These are phyloP conservation scores for Diatrype stigma DNA, from an alignment of 2,329 filamentous ascomycete species.

Conservation along the genomic window DNA sequence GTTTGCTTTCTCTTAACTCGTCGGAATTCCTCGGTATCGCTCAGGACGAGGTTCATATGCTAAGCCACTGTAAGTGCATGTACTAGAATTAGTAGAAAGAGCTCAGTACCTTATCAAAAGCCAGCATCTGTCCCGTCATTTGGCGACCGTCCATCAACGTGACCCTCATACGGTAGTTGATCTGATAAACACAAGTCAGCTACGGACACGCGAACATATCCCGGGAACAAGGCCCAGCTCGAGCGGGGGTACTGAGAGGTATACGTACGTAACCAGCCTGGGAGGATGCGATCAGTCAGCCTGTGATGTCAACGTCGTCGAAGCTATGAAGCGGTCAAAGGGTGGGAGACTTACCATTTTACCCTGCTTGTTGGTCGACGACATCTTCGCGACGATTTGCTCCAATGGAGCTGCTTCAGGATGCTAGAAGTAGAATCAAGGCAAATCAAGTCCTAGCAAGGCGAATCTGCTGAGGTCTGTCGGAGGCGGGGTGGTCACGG, in stretches of 20 bases:
- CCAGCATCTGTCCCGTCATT: constrained; percentile 97
- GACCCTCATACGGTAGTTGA: constrained; percentile 99
- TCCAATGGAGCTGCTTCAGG: constrained; percentile 36
- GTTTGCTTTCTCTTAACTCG: constrained; percentile 80
- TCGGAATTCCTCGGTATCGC: constrained; percentile 97
- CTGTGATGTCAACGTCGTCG: constrained; percentile 48
- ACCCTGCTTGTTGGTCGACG: constrained; percentile 85
- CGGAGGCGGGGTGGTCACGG: constrained; percentile 33
- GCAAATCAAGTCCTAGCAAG: constrained; percentile 30
- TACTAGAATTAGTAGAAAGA: not conserved
- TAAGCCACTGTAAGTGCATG: constrained; percentile 31
- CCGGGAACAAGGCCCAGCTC: not conserved
- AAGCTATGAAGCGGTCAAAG: constrained; percentile 36
- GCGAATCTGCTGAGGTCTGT: constrained; percentile 35
- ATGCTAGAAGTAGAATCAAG: constrained; percentile 42
- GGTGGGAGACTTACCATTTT: constrained; percentile 81
- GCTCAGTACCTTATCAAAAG: constrained; percentile 81
- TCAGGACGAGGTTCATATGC: constrained; percentile 99
- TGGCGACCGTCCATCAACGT: constrained; percentile 92
- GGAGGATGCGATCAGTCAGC: constrained; percentile 54
- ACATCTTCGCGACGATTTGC: constrained; percentile 52
- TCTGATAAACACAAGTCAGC: constrained; percentile 53
- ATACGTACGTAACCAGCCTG: constrained; percentile 68
- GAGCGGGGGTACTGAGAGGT: constrained; percentile 19
- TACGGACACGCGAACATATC: not conserved